Evolutionary conservation across 257 asterid species (phyloP).

Genomic region (Leonotis leonurus): DNA sequence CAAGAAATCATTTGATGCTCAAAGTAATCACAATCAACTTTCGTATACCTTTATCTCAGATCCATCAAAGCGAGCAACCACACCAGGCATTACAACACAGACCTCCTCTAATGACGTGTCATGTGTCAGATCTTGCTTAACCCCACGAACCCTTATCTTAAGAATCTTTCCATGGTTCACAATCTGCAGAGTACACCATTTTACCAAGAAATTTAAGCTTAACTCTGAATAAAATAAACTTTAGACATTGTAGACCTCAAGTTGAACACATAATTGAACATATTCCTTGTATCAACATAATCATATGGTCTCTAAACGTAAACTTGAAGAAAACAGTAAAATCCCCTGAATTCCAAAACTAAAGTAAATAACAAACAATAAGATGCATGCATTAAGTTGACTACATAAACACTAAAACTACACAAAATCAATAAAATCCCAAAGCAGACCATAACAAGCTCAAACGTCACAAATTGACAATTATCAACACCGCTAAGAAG

Average conservation of each 20-base stretch:
- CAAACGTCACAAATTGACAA: neutral
- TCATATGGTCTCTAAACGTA: neutral
- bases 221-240: neutral
- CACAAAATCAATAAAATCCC: neutral
- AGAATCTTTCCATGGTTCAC: constrained; percentile 70
- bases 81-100: constrained; percentile 78
- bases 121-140: constrained; percentile 51
- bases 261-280: neutral
- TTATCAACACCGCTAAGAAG: neutral
- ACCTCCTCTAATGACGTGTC: constrained; percentile 72
- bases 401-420: neutral
- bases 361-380: neutral
- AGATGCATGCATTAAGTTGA: neutral
- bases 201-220: neutral
- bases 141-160: constrained; percentile 71
- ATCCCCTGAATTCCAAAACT: neutral
- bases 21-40: neutral
- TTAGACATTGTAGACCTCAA: neutral
- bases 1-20: neutral
- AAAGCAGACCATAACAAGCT: neutral
- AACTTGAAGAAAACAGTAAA: neutral
- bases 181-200: constrained; percentile 38
- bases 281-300: neutral
- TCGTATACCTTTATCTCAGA: constrained; percentile 71
- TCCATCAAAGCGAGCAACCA: constrained; percentile 85